Conservation (phyloP, 345 rosid species). For the Geranium brycei region DNA sequence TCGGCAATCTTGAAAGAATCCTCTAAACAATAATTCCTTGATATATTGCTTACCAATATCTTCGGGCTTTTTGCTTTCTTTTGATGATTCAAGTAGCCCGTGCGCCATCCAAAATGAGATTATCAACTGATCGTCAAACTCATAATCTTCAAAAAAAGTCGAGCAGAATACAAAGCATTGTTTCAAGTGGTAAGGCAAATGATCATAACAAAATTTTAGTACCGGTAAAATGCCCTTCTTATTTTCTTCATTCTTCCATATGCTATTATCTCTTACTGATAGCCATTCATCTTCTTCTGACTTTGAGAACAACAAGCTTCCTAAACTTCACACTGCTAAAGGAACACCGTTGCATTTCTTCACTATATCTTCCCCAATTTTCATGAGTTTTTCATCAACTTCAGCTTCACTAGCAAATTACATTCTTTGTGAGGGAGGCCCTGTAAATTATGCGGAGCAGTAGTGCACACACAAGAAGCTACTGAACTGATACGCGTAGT, state of each 20-base stretch:
- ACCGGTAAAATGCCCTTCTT: too few species aligned
- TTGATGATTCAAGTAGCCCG: not conserved
- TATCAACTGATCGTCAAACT: not conserved
- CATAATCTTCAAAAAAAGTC: not conserved
- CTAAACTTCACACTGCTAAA: constrained; percentile 7
- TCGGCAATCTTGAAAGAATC: not conserved
- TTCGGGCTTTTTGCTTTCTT: not conserved
- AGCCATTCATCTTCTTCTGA: constrained; percentile 4
- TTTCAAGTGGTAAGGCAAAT: not conserved
- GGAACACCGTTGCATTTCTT: constrained; percentile 18
- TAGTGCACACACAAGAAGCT: too few species aligned
- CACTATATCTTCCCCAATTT: constrained; percentile 10
- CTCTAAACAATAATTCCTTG: not conserved
- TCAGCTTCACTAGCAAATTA: not conserved
- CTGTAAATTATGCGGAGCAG: too few species aligned
- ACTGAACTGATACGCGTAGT: too few species aligned
- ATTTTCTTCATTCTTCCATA: constrained; percentile 1
- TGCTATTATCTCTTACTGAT: constrained; percentile 2
- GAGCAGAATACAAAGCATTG: not conserved
- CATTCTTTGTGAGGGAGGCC: too few species aligned
- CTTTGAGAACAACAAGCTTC: constrained; percentile 4
- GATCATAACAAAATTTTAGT: not conserved
- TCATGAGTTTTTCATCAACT: constrained; percentile 4
- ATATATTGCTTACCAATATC: not conserved
- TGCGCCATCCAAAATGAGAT: not conserved